A percentile compares a stretch with the other conserved stretches of the same genome.
Conservation (phyloP, 192 early-diverging fungal species). For the Chytriomyces sp. region DNA sequence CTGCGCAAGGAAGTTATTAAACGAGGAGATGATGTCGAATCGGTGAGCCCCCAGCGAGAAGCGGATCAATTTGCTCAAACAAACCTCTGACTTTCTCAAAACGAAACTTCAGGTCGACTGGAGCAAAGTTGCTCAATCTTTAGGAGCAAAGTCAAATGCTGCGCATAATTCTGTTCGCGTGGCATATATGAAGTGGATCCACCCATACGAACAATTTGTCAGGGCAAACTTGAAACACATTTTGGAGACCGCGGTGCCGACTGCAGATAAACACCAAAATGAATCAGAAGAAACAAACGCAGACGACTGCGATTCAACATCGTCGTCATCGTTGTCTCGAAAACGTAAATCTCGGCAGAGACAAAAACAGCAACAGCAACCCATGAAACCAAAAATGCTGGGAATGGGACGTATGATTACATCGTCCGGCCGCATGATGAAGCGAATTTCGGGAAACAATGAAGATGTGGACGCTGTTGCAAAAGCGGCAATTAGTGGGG, state of each 20-base stretch:
- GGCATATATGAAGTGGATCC: conserved; percentile 51
- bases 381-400: conserved; percentile 4
- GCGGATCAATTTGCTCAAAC: too few relatives aligned
- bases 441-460: conserved; percentile 30
- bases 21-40: conserved; percentile 72
- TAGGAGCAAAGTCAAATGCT: conserved; percentile 41
- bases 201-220: conserved; percentile 58
- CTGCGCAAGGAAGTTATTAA: conserved; percentile 81
- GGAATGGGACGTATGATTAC: conserved; percentile 28
- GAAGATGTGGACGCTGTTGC: conserved; percentile 24
- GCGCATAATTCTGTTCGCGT: conserved; percentile 38
- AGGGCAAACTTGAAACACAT: background rate
- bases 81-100: too few relatives aligned
- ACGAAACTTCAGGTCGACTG: conserved; percentile 54
- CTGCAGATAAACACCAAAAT: background rate
- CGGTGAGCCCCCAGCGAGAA: conserved; percentile 40
- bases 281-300: background rate
- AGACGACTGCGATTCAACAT: background rate
- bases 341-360: background rate
- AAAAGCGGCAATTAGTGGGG: conserved; percentile 37
- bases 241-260: background rate
- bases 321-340: background rate
- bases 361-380: too few relatives aligned
- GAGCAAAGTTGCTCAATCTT: conserved; percentile 77
- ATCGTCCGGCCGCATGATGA: conserved; percentile 18